Evolutionary conservation across 1,139 yeast genomes (phyloP), one percentile per base, ranked within the genome.

Genomic region (Nakaseomyces bracarensis): DNA sequence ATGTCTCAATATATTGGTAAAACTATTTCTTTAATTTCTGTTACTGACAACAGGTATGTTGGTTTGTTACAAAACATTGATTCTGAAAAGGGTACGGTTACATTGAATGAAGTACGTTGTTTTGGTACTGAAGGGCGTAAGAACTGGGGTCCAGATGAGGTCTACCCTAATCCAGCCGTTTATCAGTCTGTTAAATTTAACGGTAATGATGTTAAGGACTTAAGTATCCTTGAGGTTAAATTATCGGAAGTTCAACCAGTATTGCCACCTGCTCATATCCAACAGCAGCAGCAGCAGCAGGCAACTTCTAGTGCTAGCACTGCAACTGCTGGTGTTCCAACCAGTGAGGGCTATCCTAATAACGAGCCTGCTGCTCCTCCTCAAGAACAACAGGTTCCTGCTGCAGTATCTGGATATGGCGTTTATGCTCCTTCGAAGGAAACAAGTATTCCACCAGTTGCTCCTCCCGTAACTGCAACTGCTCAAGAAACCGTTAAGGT

Each of bases 111-210:
- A 41, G 98, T 91, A 39, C 75, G 89, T 49, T 79, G 89, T 42
- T 82, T 81, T 54, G 98, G 98, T 43, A 83, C 97, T 13, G 98
- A 91, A 62, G 96, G 95, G 22, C 76, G 98, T 55, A 72, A 82
- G 54, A 78, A 79, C 27, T 84, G 82, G 61, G 82, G 86, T 1
- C 63, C 72, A 19, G 71, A 74, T 49, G 95, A 86, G 61, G 79
- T 87, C 36, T 75, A 79, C 44, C 86, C 96, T 4, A 77, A 83
- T 13, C 71, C 71, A 34, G 84, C 80, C 41, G 72, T 82, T 15
- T 85, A 79, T 61, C 91, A 85, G 36, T 77, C 76, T 49, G 89
- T 91, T 46, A 87, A 83, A 40, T 84, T 91, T 61, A 77, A 93
- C 52, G 98, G 98, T 31, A 78, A 86, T 29, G 97, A 89, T 56